Conservation (phyloP, 768 basidiomycete species). For the Galerina sulciceps region DNA sequence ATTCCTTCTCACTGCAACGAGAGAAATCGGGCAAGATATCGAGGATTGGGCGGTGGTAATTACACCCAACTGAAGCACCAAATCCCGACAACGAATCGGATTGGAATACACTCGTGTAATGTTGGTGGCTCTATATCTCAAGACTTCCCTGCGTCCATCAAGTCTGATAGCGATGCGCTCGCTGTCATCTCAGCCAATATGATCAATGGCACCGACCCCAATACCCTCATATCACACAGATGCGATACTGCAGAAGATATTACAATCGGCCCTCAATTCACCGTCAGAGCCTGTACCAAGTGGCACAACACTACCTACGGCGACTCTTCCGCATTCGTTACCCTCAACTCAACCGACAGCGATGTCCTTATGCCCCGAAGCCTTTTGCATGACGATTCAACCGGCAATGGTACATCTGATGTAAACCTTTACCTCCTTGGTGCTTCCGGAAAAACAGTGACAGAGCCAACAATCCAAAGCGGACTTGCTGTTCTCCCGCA, state of each 20-base stretch:
- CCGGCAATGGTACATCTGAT: neutral
- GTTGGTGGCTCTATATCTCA: constrained; percentile 14
- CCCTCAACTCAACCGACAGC: constrained; percentile 26
- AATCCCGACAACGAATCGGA: too few relatives aligned
- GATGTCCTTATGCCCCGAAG: constrained; percentile 25
- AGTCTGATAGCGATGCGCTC: constrained; percentile 13
- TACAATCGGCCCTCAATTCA: constrained; percentile 4
- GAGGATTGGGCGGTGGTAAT: too few relatives aligned
- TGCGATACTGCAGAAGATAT: constrained; percentile 4
- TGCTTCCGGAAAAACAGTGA: constrained; percentile 10
- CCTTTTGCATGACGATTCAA: constrained; percentile 3
- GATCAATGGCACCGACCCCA: constrained; percentile 3
- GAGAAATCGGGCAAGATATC: too few relatives aligned
- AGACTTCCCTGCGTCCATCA: constrained; percentile 23
- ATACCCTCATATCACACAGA: neutral
- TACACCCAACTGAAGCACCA: too few relatives aligned
- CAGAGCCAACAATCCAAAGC: constrained; percentile 11
- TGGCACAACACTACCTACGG: constrained; percentile 28
- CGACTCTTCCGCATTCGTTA: constrained; percentile 16
- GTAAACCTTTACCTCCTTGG: constrained; percentile 23
- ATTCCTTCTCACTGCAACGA: too few relatives aligned
- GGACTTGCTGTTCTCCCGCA: constrained; percentile 22
- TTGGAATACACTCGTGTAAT: constrained; percentile 3
- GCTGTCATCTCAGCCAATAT: neutral
- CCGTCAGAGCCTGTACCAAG: constrained; percentile 16